phyloP scores from a whole-genome alignment of 768 basidiomycete genomes.

The Agaricus blazei region DNA sequence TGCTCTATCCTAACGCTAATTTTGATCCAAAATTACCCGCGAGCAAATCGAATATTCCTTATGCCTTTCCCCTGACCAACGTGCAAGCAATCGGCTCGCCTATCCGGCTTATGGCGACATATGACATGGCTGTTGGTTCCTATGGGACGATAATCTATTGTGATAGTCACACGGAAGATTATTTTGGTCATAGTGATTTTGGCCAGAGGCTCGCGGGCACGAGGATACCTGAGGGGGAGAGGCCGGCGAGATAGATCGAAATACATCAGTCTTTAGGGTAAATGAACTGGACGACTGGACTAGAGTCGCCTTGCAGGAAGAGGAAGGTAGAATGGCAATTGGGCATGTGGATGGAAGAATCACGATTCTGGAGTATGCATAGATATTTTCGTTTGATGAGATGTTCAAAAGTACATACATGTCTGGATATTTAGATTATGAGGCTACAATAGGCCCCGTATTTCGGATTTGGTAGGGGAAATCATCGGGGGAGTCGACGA shows the following conservation, averaged over 20 bases:
- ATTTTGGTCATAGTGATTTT: slow-evolving; percentile 35
- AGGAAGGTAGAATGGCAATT: slow-evolving; percentile 40
- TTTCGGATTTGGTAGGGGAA: slow-evolving; percentile 44
- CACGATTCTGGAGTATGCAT: slow-evolving; percentile 45
- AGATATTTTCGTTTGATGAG: slow-evolving; percentile 3
- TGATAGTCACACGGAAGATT: slow-evolving; percentile 55
- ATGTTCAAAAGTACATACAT: slow-evolving; percentile 11
- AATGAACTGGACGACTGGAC: slow-evolving; percentile 48
- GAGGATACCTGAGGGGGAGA: slow-evolving; percentile 15
- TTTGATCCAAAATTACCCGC: slow-evolving; percentile 23
- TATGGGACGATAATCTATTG: slow-evolving; percentile 65
- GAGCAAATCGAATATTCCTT: slow-evolving; percentile 39
- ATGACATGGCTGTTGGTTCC: slow-evolving; percentile 48
- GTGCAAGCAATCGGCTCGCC: slow-evolving; percentile 46
- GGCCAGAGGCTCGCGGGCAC: slow-evolving; percentile 61
- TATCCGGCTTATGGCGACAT: slow-evolving; percentile 49
- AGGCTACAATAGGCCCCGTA: background rate
- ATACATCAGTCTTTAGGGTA: slow-evolving; percentile 20
- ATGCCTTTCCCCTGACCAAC: slow-evolving; percentile 30
- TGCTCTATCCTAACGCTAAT: slow-evolving; percentile 38
- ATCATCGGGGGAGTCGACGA: slow-evolving; percentile 25
- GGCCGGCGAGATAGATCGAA: background rate
- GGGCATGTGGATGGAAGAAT: slow-evolving; percentile 44
- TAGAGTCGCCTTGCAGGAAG: slow-evolving; percentile 39
- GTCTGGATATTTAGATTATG: slow-evolving; percentile 7